Evolutionary conservation across 2,329 filamentous ascomycete species (phyloP), one percentile per base, ranked within the genome.

Genomic region (Clonostachys byssicola): DNA sequence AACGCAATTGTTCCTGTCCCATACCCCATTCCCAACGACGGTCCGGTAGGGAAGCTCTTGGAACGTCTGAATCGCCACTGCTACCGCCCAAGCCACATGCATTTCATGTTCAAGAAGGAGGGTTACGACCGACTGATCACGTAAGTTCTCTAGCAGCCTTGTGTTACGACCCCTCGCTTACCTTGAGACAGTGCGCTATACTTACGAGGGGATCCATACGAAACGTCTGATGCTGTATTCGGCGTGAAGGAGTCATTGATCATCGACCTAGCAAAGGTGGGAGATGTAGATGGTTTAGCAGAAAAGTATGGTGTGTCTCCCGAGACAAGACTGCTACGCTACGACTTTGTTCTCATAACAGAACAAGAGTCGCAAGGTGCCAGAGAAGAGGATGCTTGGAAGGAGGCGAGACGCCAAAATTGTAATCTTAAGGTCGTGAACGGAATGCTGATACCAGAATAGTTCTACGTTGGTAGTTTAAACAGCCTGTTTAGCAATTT

Each of bases 81-180:
- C 50, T 92, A 83, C 71, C 71, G 89, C 45, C 89, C 89, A 3
- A 80, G 83, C 30, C 88, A 92, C 66, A 79, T 92, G 73, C 88
- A 92, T 66, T 92, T 92, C 60, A 94, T 94, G 88, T 91, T 95
- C 68, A 81, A 85, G 60, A 91, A 89, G 73, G 66, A 75, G 34
- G 87, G 88, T 0, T 92, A 80, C 70, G 89, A 95, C 70, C 80
- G 86, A 62, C 66, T 95, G 58, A 86, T 94, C 60, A 95, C 89
- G 88, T 92, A 72, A 23, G 45, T 39, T n/a, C 12, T 36, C n/a
- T 8, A 10, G 23, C 23, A 9, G 8, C 9, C 8, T 30, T 9
- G 8, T 42, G n/a, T 42, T 42, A 13, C 40, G 12, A n/a, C 6
- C 18, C 10, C 43, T 14, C 6, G 12, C 12, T 43, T 34, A 30